These are phyloP conservation scores for Leccinum griseonigrum DNA, from an alignment of 1,284 basidiomycete genomes.

Conservation along the genomic window DNA sequence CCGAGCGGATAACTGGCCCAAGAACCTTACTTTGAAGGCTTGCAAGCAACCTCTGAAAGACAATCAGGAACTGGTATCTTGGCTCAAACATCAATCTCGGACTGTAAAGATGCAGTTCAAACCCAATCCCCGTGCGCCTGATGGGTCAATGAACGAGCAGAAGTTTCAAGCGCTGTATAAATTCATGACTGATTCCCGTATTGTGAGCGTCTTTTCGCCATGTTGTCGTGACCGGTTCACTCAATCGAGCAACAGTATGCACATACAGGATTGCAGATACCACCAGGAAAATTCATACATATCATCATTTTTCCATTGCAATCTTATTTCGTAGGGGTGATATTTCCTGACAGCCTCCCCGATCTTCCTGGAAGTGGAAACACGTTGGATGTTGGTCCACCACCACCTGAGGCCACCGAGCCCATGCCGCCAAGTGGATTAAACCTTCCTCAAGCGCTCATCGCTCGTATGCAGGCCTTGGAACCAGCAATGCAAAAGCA, in stretches of 20 bases:
- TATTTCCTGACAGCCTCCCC: slow-evolving; percentile 60
- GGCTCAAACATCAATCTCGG: slow-evolving; percentile 42
- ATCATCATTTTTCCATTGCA: slow-evolving; percentile 50
- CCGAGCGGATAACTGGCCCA: slow-evolving; percentile 54
- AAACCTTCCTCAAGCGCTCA: slow-evolving; percentile 12
- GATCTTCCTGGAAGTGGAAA: slow-evolving; percentile 39
- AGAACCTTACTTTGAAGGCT: slow-evolving; percentile 41
- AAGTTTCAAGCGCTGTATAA: slow-evolving; percentile 40
- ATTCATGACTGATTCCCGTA: slow-evolving; percentile 40
- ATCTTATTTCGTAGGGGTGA: slow-evolving; percentile 37
- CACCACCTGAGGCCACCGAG: slow-evolving; percentile 23
- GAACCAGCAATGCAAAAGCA: slow-evolving; percentile 26
- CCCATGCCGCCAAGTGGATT: neutral
- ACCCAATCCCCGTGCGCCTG: slow-evolving; percentile 22
- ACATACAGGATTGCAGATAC: slow-evolving; percentile 50
- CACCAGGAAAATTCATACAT: slow-evolving; percentile 41
- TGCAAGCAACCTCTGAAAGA: slow-evolving; percentile 44
- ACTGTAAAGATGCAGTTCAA: slow-evolving; percentile 37
- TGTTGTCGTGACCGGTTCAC: neutral
- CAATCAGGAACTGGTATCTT: slow-evolving; percentile 41
- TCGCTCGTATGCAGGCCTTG: slow-evolving; percentile 24
- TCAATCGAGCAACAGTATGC: slow-evolving; percentile 47
- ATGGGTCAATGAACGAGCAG: slow-evolving; percentile 38
- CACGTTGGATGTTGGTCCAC: slow-evolving; percentile 1
- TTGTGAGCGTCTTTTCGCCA: slow-evolving; percentile 38